Conservation (phyloP, 345 rosid genomes). For the Populus tremula region DNA sequence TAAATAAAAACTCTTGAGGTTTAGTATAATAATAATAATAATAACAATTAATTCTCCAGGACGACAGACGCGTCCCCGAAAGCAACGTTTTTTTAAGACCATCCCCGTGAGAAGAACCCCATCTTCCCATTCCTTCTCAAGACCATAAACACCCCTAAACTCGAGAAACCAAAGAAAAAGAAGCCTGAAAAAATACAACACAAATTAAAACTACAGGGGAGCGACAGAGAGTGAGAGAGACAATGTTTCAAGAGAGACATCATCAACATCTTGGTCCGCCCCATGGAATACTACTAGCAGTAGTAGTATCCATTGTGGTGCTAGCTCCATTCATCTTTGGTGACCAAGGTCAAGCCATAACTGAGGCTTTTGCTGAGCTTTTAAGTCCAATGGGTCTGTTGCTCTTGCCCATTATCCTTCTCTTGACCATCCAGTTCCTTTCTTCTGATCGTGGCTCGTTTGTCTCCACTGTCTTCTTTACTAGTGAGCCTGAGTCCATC, state of each 20-base stretch:
- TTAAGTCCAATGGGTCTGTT: conserved; percentile 78
- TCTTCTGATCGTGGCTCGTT: conserved; percentile 76
- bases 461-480: conserved; percentile 49
- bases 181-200: too few relatives aligned
- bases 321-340: conserved; percentile 63
- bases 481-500: conserved; percentile 63
- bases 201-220: background rate
- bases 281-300: conserved; percentile 68
- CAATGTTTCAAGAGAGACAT: conserved; percentile 34
- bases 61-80: background rate
- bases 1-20: too few relatives aligned
- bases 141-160: background rate
- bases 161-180: background rate
- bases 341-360: conserved; percentile 74
- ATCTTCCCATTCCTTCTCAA: background rate
- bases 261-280: conserved; percentile 41
- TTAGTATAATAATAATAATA: too few relatives aligned
- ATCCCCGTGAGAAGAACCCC: too few relatives aligned
- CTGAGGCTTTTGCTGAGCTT: conserved; percentile 69
- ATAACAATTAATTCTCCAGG: background rate
- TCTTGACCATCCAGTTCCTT: conserved; percentile 75
- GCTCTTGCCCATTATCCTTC: conserved; percentile 64
- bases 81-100: background rate
- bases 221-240: too few relatives aligned
- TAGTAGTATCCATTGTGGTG: conserved; percentile 59